A percentile compares a stretch with the other conserved stretches of the same genome.
These are phyloP conservation scores for Herpetomonas tarakana DNA, from an alignment of 208 protist genomes.

Conservation along the genomic window DNA sequence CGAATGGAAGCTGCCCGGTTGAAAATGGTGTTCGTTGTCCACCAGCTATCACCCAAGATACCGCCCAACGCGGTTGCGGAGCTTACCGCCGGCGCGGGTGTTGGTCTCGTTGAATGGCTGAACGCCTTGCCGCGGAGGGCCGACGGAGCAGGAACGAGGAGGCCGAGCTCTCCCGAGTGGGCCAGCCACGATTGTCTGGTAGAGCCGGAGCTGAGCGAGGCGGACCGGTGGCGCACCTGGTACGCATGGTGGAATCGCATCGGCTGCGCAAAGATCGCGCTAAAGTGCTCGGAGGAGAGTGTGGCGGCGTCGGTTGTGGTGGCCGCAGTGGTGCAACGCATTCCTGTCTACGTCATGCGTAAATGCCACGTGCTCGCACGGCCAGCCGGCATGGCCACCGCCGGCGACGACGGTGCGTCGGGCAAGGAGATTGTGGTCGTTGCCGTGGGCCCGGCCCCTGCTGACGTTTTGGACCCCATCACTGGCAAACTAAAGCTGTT, in stretches of 20 bases:
- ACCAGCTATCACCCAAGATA: slow-evolving; percentile 11
- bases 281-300: slow-evolving; percentile 12
- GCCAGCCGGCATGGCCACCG: background rate
- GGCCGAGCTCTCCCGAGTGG: background rate
- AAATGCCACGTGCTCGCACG: background rate
- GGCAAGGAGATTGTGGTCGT: slow-evolving; percentile 11
- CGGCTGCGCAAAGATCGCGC: slow-evolving; percentile 28
- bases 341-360: background rate
- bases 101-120: slow-evolving; percentile 18
- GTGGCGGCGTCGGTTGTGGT: slow-evolving; percentile 8
- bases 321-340: background rate
- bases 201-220: background rate
- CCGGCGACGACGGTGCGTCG: too few species aligned
- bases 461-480: slow-evolving; percentile 16
- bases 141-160: background rate
- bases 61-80: slow-evolving; percentile 3
- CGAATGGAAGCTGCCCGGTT: slow-evolving; percentile 18
- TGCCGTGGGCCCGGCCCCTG: slow-evolving; percentile 27
- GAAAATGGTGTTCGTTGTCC: slow-evolving; percentile 35
- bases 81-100: slow-evolving; percentile 18
- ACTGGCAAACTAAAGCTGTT: slow-evolving; percentile 32
- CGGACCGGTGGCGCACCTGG: slow-evolving; percentile 22
- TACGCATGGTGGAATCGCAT: slow-evolving; percentile 23
- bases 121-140: background rate
- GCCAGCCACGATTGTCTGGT: background rate